phyloP scores from a whole-genome alignment of 1,284 basidiomycete genomes.

The Trametes hirsuta region DNA sequence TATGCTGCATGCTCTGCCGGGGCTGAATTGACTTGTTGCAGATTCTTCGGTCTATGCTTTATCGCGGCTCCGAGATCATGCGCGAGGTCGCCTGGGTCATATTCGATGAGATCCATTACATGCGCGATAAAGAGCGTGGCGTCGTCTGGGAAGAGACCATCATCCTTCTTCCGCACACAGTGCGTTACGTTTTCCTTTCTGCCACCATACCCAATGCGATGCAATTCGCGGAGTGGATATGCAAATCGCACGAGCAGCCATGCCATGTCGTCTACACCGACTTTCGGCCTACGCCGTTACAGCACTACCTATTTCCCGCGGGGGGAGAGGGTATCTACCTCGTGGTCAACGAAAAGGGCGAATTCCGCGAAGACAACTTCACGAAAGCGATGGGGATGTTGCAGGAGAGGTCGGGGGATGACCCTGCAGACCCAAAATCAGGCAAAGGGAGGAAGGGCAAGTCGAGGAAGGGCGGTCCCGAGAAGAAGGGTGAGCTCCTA shows the following conservation, averaged over 20 bases:
- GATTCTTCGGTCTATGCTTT: constrained; percentile 99
- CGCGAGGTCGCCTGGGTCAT: constrained; percentile 99
- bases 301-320: constrained; percentile 97
- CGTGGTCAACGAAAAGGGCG: constrained; percentile 97
- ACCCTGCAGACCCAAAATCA: constrained; percentile 82
- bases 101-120: constrained; percentile 99
- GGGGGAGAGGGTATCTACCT: constrained; percentile 97
- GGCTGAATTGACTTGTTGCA: constrained; percentile 33
- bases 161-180: constrained; percentile 93
- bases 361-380: constrained; percentile 98
- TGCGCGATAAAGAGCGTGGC: constrained; percentile 95
- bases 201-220: constrained; percentile 99
- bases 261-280: constrained; percentile 99
- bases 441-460: constrained; percentile 90
- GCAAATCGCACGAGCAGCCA: constrained; percentile 95
- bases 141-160: constrained; percentile 95
- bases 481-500: constrained; percentile 73
- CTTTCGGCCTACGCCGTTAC: constrained; percentile 96
- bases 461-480: constrained; percentile 86
- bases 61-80: constrained; percentile 98
- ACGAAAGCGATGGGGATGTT: constrained; percentile 97
- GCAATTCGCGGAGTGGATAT: constrained; percentile 99
- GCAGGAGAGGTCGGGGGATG: constrained; percentile 86
- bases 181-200: constrained; percentile 99
- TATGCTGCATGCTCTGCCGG: background rate